These are phyloP conservation scores for Colletotrichum salicis DNA, from an alignment of 2,329 filamentous ascomycete genomes.

Conservation along the genomic window DNA sequence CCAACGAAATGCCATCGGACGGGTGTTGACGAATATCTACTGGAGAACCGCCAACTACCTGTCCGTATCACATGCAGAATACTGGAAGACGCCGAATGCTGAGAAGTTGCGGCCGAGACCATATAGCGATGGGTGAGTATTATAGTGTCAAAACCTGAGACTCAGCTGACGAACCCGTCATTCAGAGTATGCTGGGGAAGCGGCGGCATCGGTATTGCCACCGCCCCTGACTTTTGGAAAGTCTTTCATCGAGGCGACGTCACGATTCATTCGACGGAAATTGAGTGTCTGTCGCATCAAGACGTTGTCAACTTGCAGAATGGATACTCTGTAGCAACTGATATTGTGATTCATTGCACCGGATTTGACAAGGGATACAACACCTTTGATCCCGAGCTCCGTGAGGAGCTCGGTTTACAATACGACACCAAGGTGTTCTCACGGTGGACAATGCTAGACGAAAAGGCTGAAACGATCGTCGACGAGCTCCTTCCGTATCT, in stretches of 20 bases:
- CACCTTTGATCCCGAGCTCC: slow-evolving; percentile 36
- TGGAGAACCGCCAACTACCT: slow-evolving; percentile 33
- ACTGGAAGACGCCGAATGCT: slow-evolving; percentile 34
- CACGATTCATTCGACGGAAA: slow-evolving; percentile 40
- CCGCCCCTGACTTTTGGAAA: slow-evolving; percentile 46
- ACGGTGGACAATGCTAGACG: slow-evolving; percentile 37
- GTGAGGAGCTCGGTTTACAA: slow-evolving; percentile 11
- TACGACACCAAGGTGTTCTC: background rate
- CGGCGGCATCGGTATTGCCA: slow-evolving; percentile 44
- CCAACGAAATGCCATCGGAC: slow-evolving; percentile 39
- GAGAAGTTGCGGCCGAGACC: slow-evolving; percentile 37
- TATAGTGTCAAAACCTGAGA: background rate
- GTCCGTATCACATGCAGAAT: background rate
- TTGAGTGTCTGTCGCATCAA: slow-evolving; percentile 33
- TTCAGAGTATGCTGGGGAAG: slow-evolving; percentile 45
- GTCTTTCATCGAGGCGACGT: slow-evolving; percentile 43
- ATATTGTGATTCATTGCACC: slow-evolving; percentile 40
- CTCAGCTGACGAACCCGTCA: background rate
- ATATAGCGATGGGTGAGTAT: slow-evolving; percentile 20
- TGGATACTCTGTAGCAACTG: slow-evolving; percentile 34
- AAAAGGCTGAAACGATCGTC: slow-evolving; percentile 33
- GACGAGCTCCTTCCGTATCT: slow-evolving; percentile 37
- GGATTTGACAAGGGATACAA: slow-evolving; percentile 40
- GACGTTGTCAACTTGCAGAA: slow-evolving; percentile 37
- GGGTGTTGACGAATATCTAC: slow-evolving; percentile 30